These are phyloP conservation scores for Microstegium vimineum DNA, from an alignment of 176 grass and related monocot species.

Conservation along the genomic window DNA sequence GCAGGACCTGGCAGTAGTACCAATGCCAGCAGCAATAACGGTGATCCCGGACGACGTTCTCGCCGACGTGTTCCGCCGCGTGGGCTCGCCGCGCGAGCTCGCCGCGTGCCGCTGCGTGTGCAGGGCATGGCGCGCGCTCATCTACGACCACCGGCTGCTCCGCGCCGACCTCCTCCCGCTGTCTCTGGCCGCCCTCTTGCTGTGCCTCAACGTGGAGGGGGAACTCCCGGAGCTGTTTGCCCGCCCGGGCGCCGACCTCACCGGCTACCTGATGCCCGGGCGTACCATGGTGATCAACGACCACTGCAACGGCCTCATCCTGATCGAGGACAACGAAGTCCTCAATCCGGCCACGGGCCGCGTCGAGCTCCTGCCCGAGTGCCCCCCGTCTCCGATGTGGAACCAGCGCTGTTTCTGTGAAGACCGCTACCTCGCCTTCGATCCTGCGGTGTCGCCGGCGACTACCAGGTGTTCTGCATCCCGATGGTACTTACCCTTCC, in stretches of 20 bases:
- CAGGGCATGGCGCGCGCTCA: background rate
- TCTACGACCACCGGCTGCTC: background rate
- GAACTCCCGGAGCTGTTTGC: background rate
- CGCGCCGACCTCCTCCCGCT: background rate
- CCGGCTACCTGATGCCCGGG: background rate
- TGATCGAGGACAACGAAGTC: fast-evolving
- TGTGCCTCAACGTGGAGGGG: background rate
- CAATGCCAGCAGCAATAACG: background rate
- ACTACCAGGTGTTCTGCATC: background rate
- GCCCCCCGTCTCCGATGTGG: background rate
- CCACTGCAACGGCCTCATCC: background rate
- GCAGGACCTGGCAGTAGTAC: too few relatives aligned
- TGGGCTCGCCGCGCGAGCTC: background rate
- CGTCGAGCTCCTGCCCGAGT: background rate
- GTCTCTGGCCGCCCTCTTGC: background rate
- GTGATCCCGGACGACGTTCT: background rate
- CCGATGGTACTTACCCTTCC: background rate
- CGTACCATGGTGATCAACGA: background rate
- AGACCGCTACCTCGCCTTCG: background rate
- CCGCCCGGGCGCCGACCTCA: background rate
- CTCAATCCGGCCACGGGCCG: background rate
- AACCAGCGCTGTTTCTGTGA: background rate
- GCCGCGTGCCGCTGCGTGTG: background rate
- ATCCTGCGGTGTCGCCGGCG: background rate
- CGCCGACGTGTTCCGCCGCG: background rate